phyloP scores from a whole-genome alignment of 2,329 filamentous ascomycete genomes.

The Calonectria crousiana region DNA sequence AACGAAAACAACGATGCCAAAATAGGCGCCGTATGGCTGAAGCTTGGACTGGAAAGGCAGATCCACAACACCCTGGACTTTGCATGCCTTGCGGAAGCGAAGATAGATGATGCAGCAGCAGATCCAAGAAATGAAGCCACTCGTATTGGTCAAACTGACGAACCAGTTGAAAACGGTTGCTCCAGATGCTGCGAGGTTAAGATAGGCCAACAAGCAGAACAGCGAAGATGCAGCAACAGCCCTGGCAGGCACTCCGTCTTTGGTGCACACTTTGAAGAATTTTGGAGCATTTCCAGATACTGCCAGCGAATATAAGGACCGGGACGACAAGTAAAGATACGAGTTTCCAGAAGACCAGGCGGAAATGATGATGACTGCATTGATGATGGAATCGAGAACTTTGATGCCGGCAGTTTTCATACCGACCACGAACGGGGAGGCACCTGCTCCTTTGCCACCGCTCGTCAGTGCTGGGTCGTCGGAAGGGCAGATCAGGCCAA shows the following conservation, averaged over 20 bases:
- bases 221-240: background rate
- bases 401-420: constrained; percentile 57
- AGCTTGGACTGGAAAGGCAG: background rate
- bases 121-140: constrained; percentile 32
- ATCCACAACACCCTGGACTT: background rate
- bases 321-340: constrained; percentile 58
- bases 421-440: constrained; percentile 67
- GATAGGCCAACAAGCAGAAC: background rate
- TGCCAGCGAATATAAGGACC: constrained; percentile 58
- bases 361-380: constrained; percentile 66
- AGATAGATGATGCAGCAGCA: background rate
- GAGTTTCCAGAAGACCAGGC: constrained; percentile 68
- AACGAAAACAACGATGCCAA: background rate
- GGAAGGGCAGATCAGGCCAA: constrained; percentile 61
- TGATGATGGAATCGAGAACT: constrained; percentile 60
- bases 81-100: background rate
- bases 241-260: background rate
- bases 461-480: background rate
- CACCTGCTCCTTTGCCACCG: background rate
- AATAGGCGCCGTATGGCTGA: background rate
- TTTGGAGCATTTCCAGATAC: constrained; percentile 53
- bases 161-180: constrained; percentile 54
- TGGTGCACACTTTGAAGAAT: constrained; percentile 42
- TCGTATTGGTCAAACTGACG: constrained; percentile 51
- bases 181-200: background rate